phyloP scores from a whole-genome alignment of 2,329 filamentous ascomycete genomes.

The Fonsecaea nubica region DNA sequence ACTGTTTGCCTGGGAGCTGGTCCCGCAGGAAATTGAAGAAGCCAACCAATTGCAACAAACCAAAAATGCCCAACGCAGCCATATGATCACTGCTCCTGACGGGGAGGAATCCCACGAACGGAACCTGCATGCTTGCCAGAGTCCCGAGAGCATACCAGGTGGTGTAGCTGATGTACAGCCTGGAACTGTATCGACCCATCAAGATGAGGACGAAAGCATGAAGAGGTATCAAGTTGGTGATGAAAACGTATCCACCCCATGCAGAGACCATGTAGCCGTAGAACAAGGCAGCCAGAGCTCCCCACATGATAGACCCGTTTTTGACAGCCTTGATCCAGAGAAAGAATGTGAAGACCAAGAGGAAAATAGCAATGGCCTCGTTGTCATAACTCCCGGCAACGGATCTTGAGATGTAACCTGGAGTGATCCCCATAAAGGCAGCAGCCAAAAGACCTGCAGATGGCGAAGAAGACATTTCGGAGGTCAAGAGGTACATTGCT shows the following conservation, averaged over 20 bases:
- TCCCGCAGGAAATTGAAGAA: slow-evolving; percentile 89
- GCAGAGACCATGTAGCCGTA: slow-evolving; percentile 99
- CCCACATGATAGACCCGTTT: slow-evolving; percentile 95
- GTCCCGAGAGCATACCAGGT: slow-evolving; percentile 98
- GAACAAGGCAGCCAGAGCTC: slow-evolving; percentile 89
- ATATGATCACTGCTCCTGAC: slow-evolving; percentile 98
- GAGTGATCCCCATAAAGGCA: slow-evolving; percentile 94
- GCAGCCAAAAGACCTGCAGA: slow-evolving; percentile 95
- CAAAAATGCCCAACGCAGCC: slow-evolving; percentile 94
- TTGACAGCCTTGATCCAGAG: slow-evolving; percentile 99
- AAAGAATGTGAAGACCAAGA: slow-evolving; percentile 97
- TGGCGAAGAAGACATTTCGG: slow-evolving; percentile 94
- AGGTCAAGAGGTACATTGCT: slow-evolving; percentile 92
- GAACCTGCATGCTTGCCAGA: slow-evolving; percentile 98
- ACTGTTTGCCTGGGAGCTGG: slow-evolving; percentile 90
- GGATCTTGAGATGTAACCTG: slow-evolving; percentile 96
- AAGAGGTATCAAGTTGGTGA: slow-evolving; percentile 93
- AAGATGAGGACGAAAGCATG: slow-evolving; percentile 92
- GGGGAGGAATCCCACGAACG: slow-evolving; percentile 95
- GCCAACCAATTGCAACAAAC: slow-evolving; percentile 88
- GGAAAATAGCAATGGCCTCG: slow-evolving; percentile 98
- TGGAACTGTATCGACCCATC: slow-evolving; percentile 95
- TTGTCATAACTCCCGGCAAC: slow-evolving; percentile 99
- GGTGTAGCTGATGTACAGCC: slow-evolving; percentile 94
- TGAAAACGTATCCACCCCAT: slow-evolving; percentile 99